Evolutionary conservation across 2,329 filamentous ascomycete species (phyloP).

Genomic region (Zasmidium cellare): DNA sequence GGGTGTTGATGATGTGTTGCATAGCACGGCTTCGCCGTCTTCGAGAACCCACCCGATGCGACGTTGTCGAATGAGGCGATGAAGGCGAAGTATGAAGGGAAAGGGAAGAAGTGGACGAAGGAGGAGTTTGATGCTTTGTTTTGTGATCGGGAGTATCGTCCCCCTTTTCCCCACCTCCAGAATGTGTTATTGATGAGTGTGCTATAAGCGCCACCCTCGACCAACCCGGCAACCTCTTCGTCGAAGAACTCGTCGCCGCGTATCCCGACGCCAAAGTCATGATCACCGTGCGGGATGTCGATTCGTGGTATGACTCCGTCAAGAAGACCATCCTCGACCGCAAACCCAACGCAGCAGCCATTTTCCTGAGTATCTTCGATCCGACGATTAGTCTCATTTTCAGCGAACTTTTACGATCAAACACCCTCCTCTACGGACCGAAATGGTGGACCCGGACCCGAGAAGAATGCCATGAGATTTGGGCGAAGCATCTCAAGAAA

Average conservation of each 20-base stretch:
- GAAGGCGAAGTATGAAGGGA: conserved; percentile 1
- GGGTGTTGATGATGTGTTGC: background rate
- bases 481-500: background rate
- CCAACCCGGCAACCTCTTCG: conserved; percentile 1
- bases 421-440: background rate
- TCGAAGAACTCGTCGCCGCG: background rate
- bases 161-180: background rate
- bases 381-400: background rate
- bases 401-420: background rate
- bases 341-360: background rate
- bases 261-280: conserved; percentile 2
- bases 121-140: conserved; percentile 5
- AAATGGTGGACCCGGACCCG: background rate
- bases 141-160: conserved; percentile 4
- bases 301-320: background rate
- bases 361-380: background rate
- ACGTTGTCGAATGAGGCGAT: background rate
- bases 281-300: background rate
- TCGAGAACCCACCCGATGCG: conserved; percentile 5
- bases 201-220: background rate
- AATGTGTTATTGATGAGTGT: background rate
- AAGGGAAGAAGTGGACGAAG: conserved; percentile 1
- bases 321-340: background rate
- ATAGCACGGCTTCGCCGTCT: conserved; percentile 2
- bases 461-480: background rate